Evolutionary conservation across 805 yeast species (phyloP), one percentile per base, ranked within the genome.

Genomic region (Scheffersomyces lignosus): DNA sequence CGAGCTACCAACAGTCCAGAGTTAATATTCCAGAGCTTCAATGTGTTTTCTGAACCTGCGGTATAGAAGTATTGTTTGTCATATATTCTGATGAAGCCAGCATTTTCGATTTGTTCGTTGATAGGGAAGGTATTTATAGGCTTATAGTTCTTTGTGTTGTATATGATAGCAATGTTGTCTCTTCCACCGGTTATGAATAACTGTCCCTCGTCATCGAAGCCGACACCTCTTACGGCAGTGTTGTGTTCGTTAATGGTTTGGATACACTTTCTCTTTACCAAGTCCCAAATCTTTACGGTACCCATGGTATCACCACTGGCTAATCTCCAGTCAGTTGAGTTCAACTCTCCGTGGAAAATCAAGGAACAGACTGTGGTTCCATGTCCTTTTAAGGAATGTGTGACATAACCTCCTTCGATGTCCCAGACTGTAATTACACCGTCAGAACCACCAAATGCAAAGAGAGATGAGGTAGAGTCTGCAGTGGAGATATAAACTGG

Each of bases 371-470:
- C 73, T 2, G 95, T 84, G 9, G 93, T 82, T 15, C 96, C 95
- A 58, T 93, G 99, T 1, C 99, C 98, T 58, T 86, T 84, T 39
- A 93, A 73, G 10, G 87, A 81, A 61, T 93, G 99, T 0, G 99
- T 93, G 3, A 84, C 78, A 47, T 75, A 87, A 1, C 93, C 90
- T 24, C 89, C 89, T 45, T 81, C 90, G 25, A 93, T 74, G 60
- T 93, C 99, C 83, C 95, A 89, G 1, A 93, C 95, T 30, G 87
- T 81, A 13, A 90, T 84, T 28, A 81, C 76, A 32, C 99, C 98
- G 60, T 93, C 99, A 1, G 97, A 85, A 31, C 95, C 89, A 27
- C 99, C 99, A 54, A 93, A 81, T 14, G 96, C 95, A 52, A 90
- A 78, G 25, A 93, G 68, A 3, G 96, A 80, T 2, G 95, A 83